Evolutionary conservation across 495 filamentous ascomycete species (phyloP), one percentile per base, ranked within the genome.

Genomic region (Annulohypoxylon nitens): DNA sequence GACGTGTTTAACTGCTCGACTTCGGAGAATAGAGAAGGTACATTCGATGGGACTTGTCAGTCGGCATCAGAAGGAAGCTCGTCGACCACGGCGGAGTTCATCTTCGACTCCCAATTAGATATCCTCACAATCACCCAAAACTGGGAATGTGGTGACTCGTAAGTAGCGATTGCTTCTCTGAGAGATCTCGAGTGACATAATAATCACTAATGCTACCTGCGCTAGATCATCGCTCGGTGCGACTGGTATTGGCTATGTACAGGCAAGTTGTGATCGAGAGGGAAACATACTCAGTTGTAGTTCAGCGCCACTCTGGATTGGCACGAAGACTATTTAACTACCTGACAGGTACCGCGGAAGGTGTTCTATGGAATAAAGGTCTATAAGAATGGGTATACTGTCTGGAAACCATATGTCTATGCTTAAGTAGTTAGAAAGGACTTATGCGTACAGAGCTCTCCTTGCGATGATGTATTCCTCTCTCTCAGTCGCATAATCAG

Each of bases 221-320:
- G 0, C 23, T 30, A 82, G 78, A 12, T 68, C 77, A 10, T 63
- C 74, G 2, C 71, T 77, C 8, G 67, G 77, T 34, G 68, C 64
- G 7, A 58, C 70, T 10, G 81, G 81, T 1, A 72, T 81, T 20
- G 74, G 62, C 0, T 83, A 75, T 37, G 73, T 82, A 6, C 81
- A 83, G 47, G 78, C 77, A 4, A 73, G 73, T 0, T 83, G 81
- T 50, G 76, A 64, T 20, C 75, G 81, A 23, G 67, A 70, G 60
- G 78, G 78, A 45, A 69, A 78, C 43, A 37, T 78, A 12, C 79
- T 83, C 14, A 76, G 69, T 6, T 83, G 81, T 43, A 78, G 64
- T 12, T 80, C 78, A 14, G 63, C 74, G 3, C 76, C 78, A 0
- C 54, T 83, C 14, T 82, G 80, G 81, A 74, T 83, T 59, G 81